Conservation (phyloP, 805 yeast genomes). For the Blastobotrys parvus region DNA sequence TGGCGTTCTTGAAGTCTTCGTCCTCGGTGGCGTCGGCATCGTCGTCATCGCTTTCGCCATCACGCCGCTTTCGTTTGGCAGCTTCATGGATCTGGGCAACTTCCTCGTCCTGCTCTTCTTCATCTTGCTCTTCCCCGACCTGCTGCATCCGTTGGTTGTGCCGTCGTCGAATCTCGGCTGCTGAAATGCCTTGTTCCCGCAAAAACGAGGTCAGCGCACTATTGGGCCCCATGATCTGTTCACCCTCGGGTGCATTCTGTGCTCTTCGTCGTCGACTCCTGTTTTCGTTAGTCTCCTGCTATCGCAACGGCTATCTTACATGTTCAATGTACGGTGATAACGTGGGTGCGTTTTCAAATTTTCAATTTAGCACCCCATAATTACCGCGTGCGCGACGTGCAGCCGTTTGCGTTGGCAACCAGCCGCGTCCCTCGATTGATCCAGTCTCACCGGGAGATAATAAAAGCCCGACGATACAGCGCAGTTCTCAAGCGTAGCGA, state of each 20-base stretch:
- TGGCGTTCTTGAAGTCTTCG: conserved; percentile 25
- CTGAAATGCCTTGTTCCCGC: conserved; percentile 75
- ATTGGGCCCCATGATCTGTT: conserved; percentile 39
- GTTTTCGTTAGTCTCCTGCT: no score
- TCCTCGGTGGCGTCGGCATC: conserved; percentile 32
- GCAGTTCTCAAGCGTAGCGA: no score
- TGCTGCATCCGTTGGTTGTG: conserved; percentile 11
- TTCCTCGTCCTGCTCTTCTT: conserved; percentile 19
- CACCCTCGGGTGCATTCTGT: not conserved
- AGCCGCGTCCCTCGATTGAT: no score
- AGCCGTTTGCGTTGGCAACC: no score
- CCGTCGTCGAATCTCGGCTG: conserved; percentile 57
- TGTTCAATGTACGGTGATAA: no score
- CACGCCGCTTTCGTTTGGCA: conserved; percentile 34
- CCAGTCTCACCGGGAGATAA: no score
- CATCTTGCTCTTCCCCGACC: conserved; percentile 21
- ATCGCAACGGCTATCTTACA: no score
- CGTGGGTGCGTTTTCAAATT: no score
- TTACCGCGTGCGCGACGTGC: no score
- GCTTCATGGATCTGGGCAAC: conserved; percentile 31
- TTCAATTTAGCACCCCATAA: no score
- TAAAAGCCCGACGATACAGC: no score
- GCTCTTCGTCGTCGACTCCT: conserved; percentile 1
- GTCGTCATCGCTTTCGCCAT: conserved; percentile 28
- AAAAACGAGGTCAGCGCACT: conserved; percentile 87